Evolutionary conservation across 768 basidiomycete genomes (phyloP).

Genomic region (Lentinula guzmanii): DNA sequence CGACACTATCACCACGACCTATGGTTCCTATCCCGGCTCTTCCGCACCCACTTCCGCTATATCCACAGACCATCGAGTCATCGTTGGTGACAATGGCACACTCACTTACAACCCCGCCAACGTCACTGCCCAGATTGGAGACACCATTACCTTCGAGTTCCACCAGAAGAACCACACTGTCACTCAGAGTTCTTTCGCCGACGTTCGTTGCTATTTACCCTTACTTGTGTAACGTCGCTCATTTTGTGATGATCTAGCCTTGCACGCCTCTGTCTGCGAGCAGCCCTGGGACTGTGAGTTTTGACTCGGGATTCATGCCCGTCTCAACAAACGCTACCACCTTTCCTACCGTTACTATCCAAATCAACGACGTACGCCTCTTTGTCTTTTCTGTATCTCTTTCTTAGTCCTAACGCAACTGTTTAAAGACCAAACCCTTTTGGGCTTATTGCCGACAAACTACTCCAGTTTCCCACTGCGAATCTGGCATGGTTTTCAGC

Average conservation of each 20-base stretch:
- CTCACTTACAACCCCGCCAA: conserved; percentile 37
- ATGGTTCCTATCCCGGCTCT: conserved; percentile 16
- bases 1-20: conserved; percentile 21
- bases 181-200: conserved; percentile 32
- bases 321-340: conserved; percentile 33
- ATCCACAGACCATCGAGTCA: conserved; percentile 30
- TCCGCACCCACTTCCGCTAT: conserved; percentile 17
- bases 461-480: conserved; percentile 34
- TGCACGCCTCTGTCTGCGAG: conserved; percentile 38
- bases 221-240: background rate
- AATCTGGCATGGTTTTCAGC: conserved; percentile 55
- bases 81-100: conserved; percentile 31
- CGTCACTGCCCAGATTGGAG: conserved; percentile 39
- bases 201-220: conserved; percentile 8
- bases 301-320: conserved; percentile 47
- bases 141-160: conserved; percentile 45
- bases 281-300: conserved; percentile 34
- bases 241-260: conserved; percentile 16
- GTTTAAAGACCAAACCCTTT: conserved; percentile 39
- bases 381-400: background rate
- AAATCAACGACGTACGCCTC: conserved; percentile 43
- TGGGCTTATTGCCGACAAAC: conserved; percentile 51
- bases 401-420: conserved; percentile 4
- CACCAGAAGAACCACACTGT: conserved; percentile 44
- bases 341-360: conserved; percentile 50